A percentile compares a stretch with the other conserved stretches of the same genome.
Conservation (phyloP, 2,329 filamentous ascomycete genomes). For the Corinectria fuckeliana region DNA sequence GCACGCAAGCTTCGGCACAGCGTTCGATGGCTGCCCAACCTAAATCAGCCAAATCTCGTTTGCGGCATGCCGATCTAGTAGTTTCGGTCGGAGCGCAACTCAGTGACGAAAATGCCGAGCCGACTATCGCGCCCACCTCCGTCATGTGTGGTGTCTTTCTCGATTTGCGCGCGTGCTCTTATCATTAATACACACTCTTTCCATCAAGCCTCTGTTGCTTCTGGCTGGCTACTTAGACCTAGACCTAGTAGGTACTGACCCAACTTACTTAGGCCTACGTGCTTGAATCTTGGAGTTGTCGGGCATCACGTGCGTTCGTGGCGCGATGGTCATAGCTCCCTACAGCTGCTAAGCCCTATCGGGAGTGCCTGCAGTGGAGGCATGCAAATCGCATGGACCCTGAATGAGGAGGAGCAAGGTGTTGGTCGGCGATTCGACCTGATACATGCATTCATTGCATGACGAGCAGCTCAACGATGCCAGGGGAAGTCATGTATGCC, state of each 20-base stretch:
- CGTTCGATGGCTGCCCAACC: slow-evolving; percentile 34
- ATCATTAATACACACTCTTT: neutral
- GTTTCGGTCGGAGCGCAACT: slow-evolving; percentile 19
- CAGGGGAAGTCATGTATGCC: slow-evolving; percentile 13
- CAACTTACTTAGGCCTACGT: too few species aligned
- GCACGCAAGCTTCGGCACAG: slow-evolving; percentile 19
- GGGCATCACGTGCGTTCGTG: slow-evolving; percentile 33
- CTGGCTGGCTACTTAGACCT: too few species aligned
- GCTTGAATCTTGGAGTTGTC: too few species aligned
- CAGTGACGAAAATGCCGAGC: slow-evolving; percentile 4
- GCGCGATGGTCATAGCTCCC: slow-evolving; percentile 40
- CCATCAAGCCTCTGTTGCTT: neutral
- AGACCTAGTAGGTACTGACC: too few species aligned
- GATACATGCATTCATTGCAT: slow-evolving; percentile 32
- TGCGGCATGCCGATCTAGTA: slow-evolving; percentile 28
- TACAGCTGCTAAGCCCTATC: slow-evolving; percentile 36
- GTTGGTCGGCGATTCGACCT: slow-evolving; percentile 19
- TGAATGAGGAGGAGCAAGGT: slow-evolving; percentile 14
- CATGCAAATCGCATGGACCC: slow-evolving; percentile 17
- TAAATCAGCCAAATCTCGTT: slow-evolving; percentile 17
- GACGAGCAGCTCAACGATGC: slow-evolving; percentile 14
- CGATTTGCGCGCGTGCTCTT: neutral
- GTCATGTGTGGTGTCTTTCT: neutral
- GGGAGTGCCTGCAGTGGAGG: slow-evolving; percentile 21
- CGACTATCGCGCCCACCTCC: slow-evolving; percentile 14